Evolutionary conservation across 768 basidiomycete species (phyloP), one percentile per base, ranked within the genome.

Genomic region (Kwoniella dendrophila): DNA sequence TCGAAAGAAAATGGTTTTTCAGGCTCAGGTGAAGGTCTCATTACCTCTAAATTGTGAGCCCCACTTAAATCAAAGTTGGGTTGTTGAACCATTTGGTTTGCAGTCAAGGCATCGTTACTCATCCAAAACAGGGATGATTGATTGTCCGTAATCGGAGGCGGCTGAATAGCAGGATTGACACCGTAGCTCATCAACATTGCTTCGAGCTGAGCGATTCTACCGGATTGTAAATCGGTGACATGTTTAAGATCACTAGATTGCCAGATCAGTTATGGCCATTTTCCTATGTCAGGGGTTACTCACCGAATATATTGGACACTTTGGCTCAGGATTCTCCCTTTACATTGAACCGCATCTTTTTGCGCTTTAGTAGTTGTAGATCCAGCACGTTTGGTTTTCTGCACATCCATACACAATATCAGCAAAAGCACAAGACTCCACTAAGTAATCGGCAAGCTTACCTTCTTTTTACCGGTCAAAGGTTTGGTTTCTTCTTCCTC

Each of bases 231-330:
- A 12, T 67, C 64, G 26, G 61, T 71, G 16, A 64, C 26, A 14
- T 66, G 70, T 30, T 62, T 56, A 12, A 74, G 59, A 41, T 74
- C 72, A 22, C 72, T 74, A 33, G 11, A 24, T 50, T 16, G 4
- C 1, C n/a, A 33, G 26, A 18, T 18, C 38, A 14, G 38, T 24
- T 44, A 64, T 41, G 62, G 59, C n/a, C 22, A 32, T n/a, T 36
- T 41, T 18, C 20, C n/a, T 11, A 18, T 7, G 7, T 22, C n/a
- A 1, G 22, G 40, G 22, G 18, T 20, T 29, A 64, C 72, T 48
- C 22, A 74, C 72, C 66, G 60, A 51, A 74, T 74, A 40, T 74
- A 74, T 40, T 67, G 65, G 3, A 74, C 72, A 44, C 70, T 71
- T 41, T 71, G 65, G 5, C 57, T 56, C 59, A 74, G 45, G 40